Percentiles rank a stretch among this genome's conserved stretches.
These are phyloP conservation scores for Dianthus caryophyllus DNA, from an alignment of 148 eudicot genomes.

Conservation along the genomic window DNA sequence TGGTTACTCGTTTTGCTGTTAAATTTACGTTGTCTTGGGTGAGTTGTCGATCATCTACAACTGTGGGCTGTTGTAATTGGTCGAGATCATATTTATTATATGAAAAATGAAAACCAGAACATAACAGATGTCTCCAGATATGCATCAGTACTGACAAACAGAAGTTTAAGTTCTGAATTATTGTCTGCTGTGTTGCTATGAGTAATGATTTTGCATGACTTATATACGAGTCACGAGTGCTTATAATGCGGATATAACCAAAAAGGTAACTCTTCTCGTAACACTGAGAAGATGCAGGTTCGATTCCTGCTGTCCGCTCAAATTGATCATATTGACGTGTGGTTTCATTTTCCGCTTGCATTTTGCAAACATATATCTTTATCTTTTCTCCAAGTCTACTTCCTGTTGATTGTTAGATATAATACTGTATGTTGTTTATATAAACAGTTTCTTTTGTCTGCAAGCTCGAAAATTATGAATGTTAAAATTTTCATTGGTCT, in stretches of 20 bases:
- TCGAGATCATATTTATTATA: no score
- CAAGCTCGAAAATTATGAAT: not conserved
- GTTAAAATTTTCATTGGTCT: not conserved
- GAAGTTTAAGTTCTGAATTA: not conserved
- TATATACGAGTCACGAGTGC: no score
- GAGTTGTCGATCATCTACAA: no score
- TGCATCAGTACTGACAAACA: not conserved
- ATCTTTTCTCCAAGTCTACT: not conserved
- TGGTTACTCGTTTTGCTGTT: no score
- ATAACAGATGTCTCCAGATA: not conserved
- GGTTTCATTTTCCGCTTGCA: not conserved
- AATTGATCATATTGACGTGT: not conserved
- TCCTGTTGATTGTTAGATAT: not conserved
- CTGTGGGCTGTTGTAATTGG: no score
- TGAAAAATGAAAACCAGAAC: not conserved
- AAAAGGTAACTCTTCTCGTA: conserved; percentile 27
- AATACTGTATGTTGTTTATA: not conserved
- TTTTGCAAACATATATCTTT: not conserved
- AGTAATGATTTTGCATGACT: not conserved
- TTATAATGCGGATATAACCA: conserved; percentile 22
- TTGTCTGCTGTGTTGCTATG: not conserved
- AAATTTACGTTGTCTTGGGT: no score
- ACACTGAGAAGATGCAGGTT: conserved; percentile 30
- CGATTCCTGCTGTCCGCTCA: conserved; percentile 31
- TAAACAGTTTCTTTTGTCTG: not conserved